phyloP scores from a whole-genome alignment of 139 green algal species.

The Tetratostichococcus sp. region DNA sequence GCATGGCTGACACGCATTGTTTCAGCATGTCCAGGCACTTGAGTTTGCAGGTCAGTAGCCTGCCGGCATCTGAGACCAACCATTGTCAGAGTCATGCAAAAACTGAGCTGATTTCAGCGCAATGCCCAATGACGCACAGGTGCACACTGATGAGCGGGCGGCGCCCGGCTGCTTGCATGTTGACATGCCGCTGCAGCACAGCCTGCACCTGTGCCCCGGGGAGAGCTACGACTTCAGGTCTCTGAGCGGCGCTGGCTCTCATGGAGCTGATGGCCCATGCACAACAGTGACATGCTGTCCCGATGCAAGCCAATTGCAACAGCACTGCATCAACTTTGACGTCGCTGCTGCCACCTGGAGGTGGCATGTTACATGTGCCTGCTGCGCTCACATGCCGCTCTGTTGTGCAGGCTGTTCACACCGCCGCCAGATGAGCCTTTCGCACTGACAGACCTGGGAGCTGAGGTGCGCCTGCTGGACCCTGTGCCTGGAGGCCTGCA shows the following conservation, averaged over 20 bases:
- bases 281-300: too few relatives aligned
- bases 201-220: slow-evolving; percentile 12
- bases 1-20: neutral
- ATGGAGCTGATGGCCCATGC: neutral
- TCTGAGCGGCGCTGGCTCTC: neutral
- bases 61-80: too few relatives aligned
- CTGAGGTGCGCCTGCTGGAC: slow-evolving; percentile 33
- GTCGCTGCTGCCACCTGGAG: too few relatives aligned
- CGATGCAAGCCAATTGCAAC: too few relatives aligned
- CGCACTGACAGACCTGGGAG: slow-evolving; percentile 32
- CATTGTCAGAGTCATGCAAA: neutral
- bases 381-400: neutral
- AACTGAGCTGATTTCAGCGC: too few relatives aligned
- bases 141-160: neutral
- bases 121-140: neutral
- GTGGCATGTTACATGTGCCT: too few relatives aligned
- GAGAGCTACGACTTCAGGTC: slow-evolving; percentile 33
- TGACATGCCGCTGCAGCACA: slow-evolving; percentile 25
- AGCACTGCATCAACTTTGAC: too few relatives aligned
- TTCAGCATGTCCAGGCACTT: neutral
- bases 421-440: slow-evolving; percentile 17
- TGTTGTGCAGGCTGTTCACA: slow-evolving; percentile 9
- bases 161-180: slow-evolving; percentile 15
- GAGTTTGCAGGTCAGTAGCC: too few relatives aligned
- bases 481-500: neutral